A percentile compares a stretch with the other conserved stretches of the same genome.
Conservation (phyloP, 192 early-diverging fungal genomes). For the Rhizophagus prolifer region DNA sequence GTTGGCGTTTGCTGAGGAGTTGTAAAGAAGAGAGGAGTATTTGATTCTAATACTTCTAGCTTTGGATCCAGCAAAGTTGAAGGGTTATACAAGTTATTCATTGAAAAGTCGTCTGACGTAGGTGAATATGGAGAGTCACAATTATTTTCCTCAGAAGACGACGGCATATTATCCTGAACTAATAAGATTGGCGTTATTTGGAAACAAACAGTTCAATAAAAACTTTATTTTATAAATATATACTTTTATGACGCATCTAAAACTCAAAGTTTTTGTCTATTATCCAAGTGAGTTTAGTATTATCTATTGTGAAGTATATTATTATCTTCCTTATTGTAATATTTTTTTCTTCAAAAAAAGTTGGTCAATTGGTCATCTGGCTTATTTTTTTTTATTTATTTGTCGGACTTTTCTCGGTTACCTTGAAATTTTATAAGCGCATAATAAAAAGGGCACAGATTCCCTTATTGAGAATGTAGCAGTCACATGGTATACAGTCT, state of each 20-base stretch:
- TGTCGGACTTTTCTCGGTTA: background rate
- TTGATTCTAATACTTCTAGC: slow-evolving; percentile 17
- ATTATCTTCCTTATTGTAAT: background rate
- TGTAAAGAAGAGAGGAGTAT: slow-evolving; percentile 15
- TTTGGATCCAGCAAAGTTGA: slow-evolving; percentile 24
- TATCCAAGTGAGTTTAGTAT: background rate
- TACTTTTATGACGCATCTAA: background rate
- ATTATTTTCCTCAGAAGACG: slow-evolving; percentile 4
- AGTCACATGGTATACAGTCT: background rate
- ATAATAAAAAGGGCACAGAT: background rate
- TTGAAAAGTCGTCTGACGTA: slow-evolving; percentile 11
- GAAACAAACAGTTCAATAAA: background rate
- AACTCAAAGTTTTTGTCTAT: background rate
- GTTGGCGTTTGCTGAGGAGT: slow-evolving; percentile 11
- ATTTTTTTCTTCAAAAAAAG: background rate
- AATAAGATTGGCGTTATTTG: background rate
- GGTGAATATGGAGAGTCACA: slow-evolving; percentile 12
- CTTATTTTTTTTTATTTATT: background rate
- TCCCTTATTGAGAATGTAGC: background rate
- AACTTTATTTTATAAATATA: background rate
- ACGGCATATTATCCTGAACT: background rate
- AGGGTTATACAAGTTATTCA: slow-evolving; percentile 10
- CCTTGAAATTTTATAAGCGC: background rate
- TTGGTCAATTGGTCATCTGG: background rate
- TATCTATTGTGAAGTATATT: background rate